Evolutionary conservation across 495 filamentous ascomycete genomes (phyloP).

Genomic region (Penicillium desertorum): DNA sequence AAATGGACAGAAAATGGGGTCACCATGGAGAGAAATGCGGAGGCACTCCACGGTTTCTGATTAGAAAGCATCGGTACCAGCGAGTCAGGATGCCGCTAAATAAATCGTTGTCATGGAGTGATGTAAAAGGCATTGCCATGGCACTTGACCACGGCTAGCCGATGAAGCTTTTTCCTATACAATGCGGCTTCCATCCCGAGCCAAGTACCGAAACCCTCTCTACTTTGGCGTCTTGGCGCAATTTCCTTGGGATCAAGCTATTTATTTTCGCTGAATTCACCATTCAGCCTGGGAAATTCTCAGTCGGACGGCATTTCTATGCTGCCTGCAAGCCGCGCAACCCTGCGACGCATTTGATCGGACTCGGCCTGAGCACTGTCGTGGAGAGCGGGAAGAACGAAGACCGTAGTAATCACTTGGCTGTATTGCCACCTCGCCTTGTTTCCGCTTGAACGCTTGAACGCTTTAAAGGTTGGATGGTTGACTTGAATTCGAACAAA

Average conservation of each 20-base stretch:
- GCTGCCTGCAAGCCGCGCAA: slow-evolving; percentile 3
- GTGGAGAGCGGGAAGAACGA: neutral
- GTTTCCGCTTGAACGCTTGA: neutral
- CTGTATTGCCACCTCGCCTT: slow-evolving; percentile 1
- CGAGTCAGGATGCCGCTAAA: neutral
- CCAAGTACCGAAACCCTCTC: slow-evolving; percentile 23
- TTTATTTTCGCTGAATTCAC: neutral
- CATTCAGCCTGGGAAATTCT: neutral
- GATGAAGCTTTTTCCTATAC: slow-evolving; percentile 5
- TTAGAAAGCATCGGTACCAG: slow-evolving; percentile 8
- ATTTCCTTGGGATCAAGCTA: slow-evolving; percentile 2
- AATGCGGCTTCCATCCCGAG: slow-evolving; percentile 3
- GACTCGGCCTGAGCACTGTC: neutral
- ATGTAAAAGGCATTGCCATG: slow-evolving; percentile 11
- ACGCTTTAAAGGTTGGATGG: neutral
- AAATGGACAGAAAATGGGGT: slow-evolving; percentile 18
- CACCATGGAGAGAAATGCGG: slow-evolving; percentile 26
- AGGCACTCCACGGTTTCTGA: slow-evolving; percentile 20
- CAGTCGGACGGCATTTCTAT: neutral
- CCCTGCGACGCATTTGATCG: neutral
- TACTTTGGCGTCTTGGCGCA: slow-evolving; percentile 13
- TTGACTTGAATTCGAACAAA: neutral
- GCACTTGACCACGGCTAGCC: slow-evolving; percentile 30
- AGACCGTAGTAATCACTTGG: neutral
- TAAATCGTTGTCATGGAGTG: slow-evolving; percentile 5